Evolutionary conservation across 225 moss, liverwort and hornwort species (phyloP).

Genomic region (Marchantia paleacea): DNA sequence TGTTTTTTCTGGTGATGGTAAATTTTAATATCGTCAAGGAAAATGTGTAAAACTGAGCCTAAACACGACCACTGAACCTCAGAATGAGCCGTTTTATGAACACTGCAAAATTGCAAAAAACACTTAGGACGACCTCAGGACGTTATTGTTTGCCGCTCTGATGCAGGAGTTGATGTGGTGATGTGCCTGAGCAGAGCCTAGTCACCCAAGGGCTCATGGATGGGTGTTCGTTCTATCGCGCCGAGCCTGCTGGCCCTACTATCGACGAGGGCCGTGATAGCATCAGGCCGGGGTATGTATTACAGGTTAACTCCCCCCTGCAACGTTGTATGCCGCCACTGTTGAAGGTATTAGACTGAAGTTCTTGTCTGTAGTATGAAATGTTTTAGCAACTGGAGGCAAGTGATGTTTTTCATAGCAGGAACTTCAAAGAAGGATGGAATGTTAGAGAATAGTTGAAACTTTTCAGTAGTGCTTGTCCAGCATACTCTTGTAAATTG

Average conservation of each 20-base stretch:
- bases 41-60: neutral
- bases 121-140: neutral
- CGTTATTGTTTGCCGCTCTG: slow-evolving; percentile 5
- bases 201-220: slow-evolving; percentile 59
- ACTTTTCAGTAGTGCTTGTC: neutral
- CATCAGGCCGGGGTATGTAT: slow-evolving; percentile 59
- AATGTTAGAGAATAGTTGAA: neutral
- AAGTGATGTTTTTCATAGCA: neutral
- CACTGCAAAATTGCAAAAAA: too few species aligned
- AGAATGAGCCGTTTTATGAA: neutral
- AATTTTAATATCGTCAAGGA: neutral
- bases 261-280: slow-evolving; percentile 50
- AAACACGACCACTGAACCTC: neutral
- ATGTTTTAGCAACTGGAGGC: neutral
- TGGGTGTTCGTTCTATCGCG: slow-evolving; percentile 75
- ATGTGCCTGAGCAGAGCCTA: slow-evolving; percentile 55
- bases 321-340: neutral
- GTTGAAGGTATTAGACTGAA: neutral
- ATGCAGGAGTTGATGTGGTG: slow-evolving; percentile 29
- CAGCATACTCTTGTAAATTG: neutral
- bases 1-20: neutral
- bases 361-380: neutral
- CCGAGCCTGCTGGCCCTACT: slow-evolving; percentile 69
- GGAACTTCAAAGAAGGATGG: neutral
- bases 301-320: neutral